Percentiles rank a stretch among this genome's conserved stretches.
These are phyloP conservation scores for Linnemannia elongata DNA, from an alignment of 192 early-diverging fungal species.

Conservation along the genomic window DNA sequence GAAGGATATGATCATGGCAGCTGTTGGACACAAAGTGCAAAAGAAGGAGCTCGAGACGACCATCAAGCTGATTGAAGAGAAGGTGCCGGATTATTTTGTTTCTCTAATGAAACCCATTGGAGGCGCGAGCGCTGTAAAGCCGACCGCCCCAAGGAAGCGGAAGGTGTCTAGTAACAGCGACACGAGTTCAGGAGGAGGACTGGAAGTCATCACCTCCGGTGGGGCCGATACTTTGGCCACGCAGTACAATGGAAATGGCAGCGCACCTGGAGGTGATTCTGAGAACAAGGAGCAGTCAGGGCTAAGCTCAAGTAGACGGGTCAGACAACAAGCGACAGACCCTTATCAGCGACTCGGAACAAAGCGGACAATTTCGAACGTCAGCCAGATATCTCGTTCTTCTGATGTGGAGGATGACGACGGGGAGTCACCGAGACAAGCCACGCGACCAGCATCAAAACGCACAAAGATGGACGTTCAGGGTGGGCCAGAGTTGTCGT, in stretches of 20 bases:
- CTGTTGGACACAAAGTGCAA: conserved; percentile 37
- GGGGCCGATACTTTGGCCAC: background rate
- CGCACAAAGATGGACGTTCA: conserved; percentile 27
- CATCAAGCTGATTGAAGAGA: conserved; percentile 41
- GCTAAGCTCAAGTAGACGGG: background rate
- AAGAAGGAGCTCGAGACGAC: conserved; percentile 45
- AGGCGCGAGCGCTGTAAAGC: background rate
- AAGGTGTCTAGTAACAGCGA: conserved; percentile 9
- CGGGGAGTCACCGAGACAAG: background rate
- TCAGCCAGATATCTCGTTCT: conserved; percentile 38
- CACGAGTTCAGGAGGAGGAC: background rate
- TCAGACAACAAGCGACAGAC: background rate
- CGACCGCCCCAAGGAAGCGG: conserved; percentile 27
- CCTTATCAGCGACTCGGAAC: conserved; percentile 9
- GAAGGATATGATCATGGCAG: conserved; percentile 30
- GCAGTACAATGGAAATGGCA: background rate
- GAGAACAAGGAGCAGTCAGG: background rate
- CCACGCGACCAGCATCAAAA: conserved; percentile 23
- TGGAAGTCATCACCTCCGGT: background rate
- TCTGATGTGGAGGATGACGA: conserved; percentile 35
- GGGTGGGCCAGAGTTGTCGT: conserved; percentile 1
- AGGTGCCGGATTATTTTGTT: conserved; percentile 10
- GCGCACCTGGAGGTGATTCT: background rate
- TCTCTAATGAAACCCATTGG: conserved; percentile 30
- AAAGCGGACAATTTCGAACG: conserved; percentile 41